These are phyloP conservation scores for Mycena albidolilacea DNA, from an alignment of 768 basidiomycete species.

Conservation along the genomic window DNA sequence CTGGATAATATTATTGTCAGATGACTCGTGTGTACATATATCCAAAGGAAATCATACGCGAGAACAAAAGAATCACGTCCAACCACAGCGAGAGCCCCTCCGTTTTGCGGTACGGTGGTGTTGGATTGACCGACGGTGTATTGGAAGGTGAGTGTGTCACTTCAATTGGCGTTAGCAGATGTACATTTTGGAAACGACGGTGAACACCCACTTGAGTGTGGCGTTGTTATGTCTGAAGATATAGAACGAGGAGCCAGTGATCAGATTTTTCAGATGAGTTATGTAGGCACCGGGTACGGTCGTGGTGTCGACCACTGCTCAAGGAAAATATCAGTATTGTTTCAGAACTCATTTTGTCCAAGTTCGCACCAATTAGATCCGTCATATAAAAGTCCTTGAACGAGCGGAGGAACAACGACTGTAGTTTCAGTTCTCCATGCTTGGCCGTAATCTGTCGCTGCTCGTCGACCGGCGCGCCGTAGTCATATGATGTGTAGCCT, in stretches of 20 bases:
- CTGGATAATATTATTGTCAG: constrained; percentile 33
- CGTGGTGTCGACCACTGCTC: constrained; percentile 38
- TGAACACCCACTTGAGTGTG: constrained; percentile 54
- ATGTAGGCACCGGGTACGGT: constrained; percentile 52
- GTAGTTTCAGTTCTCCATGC: constrained; percentile 69
- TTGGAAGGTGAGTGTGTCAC: constrained; percentile 22
- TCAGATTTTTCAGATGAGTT: constrained; percentile 65
- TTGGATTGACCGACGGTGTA: constrained; percentile 30
- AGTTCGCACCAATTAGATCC: constrained; percentile 57
- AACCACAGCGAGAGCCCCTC: constrained; percentile 56
- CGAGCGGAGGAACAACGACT: constrained; percentile 71
- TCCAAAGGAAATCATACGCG: constrained; percentile 44
- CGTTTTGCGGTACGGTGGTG: constrained; percentile 54
- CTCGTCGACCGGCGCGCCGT: constrained; percentile 68
- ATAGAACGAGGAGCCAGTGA: constrained; percentile 64
- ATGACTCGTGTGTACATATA: neutral
- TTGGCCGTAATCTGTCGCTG: constrained; percentile 65
- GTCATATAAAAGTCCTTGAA: constrained; percentile 71
- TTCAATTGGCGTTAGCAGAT: constrained; percentile 3
- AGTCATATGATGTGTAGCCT: constrained; percentile 66
- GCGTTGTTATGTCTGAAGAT: constrained; percentile 68
- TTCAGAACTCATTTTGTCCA: constrained; percentile 48
- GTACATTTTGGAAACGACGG: neutral
- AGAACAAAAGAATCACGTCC: constrained; percentile 70
- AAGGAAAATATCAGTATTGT: constrained; percentile 36